Evolutionary conservation across 768 basidiomycete genomes (phyloP).

Genomic region (Lactarius quietus): DNA sequence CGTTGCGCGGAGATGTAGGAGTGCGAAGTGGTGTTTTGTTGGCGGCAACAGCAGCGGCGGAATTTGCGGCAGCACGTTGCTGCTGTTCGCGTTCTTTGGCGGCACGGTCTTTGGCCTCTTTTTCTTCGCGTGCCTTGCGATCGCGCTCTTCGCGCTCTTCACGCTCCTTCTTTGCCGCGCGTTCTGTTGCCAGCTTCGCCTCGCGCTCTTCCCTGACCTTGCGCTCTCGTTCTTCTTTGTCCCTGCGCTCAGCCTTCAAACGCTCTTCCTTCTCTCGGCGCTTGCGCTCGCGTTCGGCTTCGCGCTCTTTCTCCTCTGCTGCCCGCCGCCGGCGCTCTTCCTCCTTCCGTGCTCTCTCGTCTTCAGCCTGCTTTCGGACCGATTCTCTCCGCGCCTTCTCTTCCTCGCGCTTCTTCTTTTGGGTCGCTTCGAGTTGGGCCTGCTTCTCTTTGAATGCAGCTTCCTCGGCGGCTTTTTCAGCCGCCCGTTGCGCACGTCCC

Average conservation of each 20-base stretch:
- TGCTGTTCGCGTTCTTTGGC: slow-evolving; percentile 40
- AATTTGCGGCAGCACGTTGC: slow-evolving; percentile 31
- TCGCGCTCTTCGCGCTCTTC: slow-evolving; percentile 40
- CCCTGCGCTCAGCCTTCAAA: slow-evolving; percentile 45
- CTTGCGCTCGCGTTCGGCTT: slow-evolving; percentile 71
- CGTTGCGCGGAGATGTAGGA: slow-evolving; percentile 50
- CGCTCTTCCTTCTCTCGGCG: slow-evolving; percentile 72
- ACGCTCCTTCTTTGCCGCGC: slow-evolving; percentile 62
- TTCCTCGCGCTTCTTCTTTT: slow-evolving; percentile 79
- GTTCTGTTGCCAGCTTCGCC: slow-evolving; percentile 48
- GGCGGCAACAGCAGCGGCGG: slow-evolving; percentile 41
- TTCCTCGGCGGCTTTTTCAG: slow-evolving; percentile 85
- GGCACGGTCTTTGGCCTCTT: slow-evolving; percentile 42
- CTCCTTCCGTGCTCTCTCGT: slow-evolving; percentile 78
- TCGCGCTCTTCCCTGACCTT: slow-evolving; percentile 64
- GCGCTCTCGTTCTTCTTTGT: slow-evolving; percentile 62
- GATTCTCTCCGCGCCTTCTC: slow-evolving; percentile 78
- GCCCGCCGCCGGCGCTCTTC: slow-evolving; percentile 77
- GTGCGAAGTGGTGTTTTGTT: slow-evolving; percentile 41
- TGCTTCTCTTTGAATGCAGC: slow-evolving; percentile 74
- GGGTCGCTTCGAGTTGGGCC: slow-evolving; percentile 74
- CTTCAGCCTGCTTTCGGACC: slow-evolving; percentile 70
- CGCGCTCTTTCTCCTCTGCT: slow-evolving; percentile 77
- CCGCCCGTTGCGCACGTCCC: slow-evolving; percentile 77
- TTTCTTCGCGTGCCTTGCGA: slow-evolving; percentile 30